Evolutionary conservation across 768 basidiomycete species (phyloP).

Genomic region (Solioccasus polychromus): DNA sequence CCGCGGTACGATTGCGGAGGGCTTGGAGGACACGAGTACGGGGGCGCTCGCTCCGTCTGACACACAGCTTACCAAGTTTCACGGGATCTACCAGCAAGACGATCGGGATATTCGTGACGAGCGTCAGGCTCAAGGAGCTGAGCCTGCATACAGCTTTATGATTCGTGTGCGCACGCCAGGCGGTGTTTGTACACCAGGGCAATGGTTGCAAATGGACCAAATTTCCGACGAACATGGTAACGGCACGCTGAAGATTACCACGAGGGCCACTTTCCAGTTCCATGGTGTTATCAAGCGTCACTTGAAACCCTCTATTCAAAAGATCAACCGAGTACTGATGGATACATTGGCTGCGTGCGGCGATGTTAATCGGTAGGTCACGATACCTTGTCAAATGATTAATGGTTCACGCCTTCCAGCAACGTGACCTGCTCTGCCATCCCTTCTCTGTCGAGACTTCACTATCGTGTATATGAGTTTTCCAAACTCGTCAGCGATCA

Average conservation of each 20-base stretch:
- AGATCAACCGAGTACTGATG: slow-evolving; percentile 84
- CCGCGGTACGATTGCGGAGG: slow-evolving; percentile 93
- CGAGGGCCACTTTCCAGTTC: slow-evolving; percentile 98
- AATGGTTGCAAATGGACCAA: slow-evolving; percentile 95
- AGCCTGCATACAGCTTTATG: slow-evolving; percentile 98
- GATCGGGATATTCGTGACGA: slow-evolving; percentile 99
- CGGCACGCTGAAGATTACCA: slow-evolving; percentile 95
- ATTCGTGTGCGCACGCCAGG: slow-evolving; percentile 96
- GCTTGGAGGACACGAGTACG: slow-evolving; percentile 79
- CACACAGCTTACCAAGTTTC: slow-evolving; percentile 96
- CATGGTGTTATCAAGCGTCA: slow-evolving; percentile 98
- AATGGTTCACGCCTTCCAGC: slow-evolving; percentile 37
- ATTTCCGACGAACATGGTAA: slow-evolving; percentile 95
- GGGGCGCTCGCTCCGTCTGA: slow-evolving; percentile 91
- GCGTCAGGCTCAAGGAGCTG: slow-evolving; percentile 85
- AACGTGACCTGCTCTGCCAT: slow-evolving; percentile 92
- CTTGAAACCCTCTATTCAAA: slow-evolving; percentile 94
- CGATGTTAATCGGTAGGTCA: slow-evolving; percentile 84
- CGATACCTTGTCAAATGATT: background rate
- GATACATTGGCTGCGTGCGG: slow-evolving; percentile 98
- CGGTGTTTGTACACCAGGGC: slow-evolving; percentile 86
- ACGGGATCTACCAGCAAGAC: slow-evolving; percentile 95
- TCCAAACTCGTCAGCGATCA: slow-evolving; percentile 80
- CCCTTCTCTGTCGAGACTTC: slow-evolving; percentile 84
- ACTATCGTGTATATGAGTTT: slow-evolving; percentile 80